Evolutionary conservation across 2,329 filamentous ascomycete species (phyloP), one percentile per base, ranked within the genome.

Genomic region (Claviceps arundinis): DNA sequence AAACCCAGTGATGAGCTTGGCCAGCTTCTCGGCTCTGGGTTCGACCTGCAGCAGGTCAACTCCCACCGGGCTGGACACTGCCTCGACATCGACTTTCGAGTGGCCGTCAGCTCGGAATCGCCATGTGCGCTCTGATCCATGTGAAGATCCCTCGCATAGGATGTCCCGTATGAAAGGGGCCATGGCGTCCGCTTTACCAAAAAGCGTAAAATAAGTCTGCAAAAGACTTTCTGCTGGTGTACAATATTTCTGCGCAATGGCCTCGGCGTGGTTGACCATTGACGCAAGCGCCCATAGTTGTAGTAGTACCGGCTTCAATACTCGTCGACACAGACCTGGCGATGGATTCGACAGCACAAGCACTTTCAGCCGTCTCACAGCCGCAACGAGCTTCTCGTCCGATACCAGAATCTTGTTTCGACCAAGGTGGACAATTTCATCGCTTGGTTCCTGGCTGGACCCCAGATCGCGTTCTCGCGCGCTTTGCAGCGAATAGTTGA

Each of bases 281-380:
- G 76, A 77, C 1, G 77, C 69, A 16, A 87, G 61, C 1, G 74
- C 70, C 84, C 84, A 88, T 0, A 88, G 66, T 1, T 82, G 76
- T 4, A 81, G 64, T 2, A 85, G 58, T 2, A 86, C 60, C 0
- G 78, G 78, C 2, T 70, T 68, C 2, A 87, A 64, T 0, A 88
- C 68, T 49, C 84, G 72, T 56, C 75, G 81, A 45, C 81, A 77
- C 9, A 87, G 65, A 0, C 81, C 81, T 0, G 82, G 79, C 52
- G 85, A 83, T 0, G 82, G 82, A 59, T 84, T 84, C 0, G 81
- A 83, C 19, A 77, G 69, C 1, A 82, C 62, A 1, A 88, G 65
- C 0, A 73, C 70, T 38, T 70, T 72, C 1, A 88, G 63, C 16
- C 82, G 73, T 37, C 67, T 70, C 2, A 88, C 61, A 1, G 79